phyloP scores from a whole-genome alignment of 1,139 yeast genomes.

The Zygosaccharomyces sapae region DNA sequence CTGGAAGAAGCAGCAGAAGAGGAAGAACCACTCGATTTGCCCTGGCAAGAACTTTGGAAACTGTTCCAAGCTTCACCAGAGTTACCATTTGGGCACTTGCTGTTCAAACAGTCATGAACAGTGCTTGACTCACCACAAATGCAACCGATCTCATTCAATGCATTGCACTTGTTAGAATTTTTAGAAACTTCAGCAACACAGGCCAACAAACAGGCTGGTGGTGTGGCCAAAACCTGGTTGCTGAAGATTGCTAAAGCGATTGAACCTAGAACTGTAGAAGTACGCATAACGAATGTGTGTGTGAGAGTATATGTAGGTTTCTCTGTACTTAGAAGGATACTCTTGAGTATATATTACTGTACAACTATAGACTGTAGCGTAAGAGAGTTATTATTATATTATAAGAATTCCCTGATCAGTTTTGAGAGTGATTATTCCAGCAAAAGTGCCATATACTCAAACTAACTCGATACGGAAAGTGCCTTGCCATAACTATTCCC shows the following conservation, averaged over 20 bases:
- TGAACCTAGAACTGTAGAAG: slow-evolving; percentile 41
- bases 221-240: slow-evolving; percentile 57
- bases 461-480: neutral
- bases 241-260: slow-evolving; percentile 50
- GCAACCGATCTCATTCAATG: slow-evolving; percentile 56
- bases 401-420: neutral
- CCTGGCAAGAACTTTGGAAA: slow-evolving; percentile 53
- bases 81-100: slow-evolving; percentile 60
- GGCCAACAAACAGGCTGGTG: slow-evolving; percentile 87
- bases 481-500: neutral
- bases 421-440: neutral
- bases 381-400: neutral
- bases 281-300: slow-evolving; percentile 30
- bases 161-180: slow-evolving; percentile 49
- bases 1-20: slow-evolving; percentile 37
- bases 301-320: neutral
- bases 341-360: neutral
- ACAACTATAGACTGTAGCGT: neutral
- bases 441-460: neutral
- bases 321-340: slow-evolving; percentile 4
- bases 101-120: slow-evolving; percentile 56
- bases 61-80: slow-evolving; percentile 54
- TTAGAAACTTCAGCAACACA: slow-evolving; percentile 72
- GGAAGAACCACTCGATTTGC: slow-evolving; percentile 38
- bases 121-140: slow-evolving; percentile 55